Evolutionary conservation across 176 grass and related monocot genomes (phyloP), one percentile per base, ranked within the genome.

Genomic region (Ananas comosus): DNA sequence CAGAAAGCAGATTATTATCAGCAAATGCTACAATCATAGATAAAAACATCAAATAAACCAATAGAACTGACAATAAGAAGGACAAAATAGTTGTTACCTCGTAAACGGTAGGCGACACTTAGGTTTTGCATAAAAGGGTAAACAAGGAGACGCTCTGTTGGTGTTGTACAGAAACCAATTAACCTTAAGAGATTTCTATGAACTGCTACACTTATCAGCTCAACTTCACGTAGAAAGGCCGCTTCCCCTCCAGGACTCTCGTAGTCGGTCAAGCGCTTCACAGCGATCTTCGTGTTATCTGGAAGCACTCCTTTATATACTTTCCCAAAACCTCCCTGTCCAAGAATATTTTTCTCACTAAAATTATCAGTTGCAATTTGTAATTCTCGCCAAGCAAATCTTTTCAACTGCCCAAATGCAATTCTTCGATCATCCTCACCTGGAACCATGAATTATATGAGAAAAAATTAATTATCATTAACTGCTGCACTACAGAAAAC

Each of bases 41-140:
- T 63, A 21, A 18, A 18, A 13, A 63, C 9, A 16, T 6, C 21
- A 16, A 63, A 71, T 18, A 3, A 16, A 9, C 14, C 33, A 42
- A 42, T 1, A 42, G 33, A 42, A 42, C 6, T 83, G 9, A 58
- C 13, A 79, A 49, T 79, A 11, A 50, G 53, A 58, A 49, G 50
- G 71, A 33, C 68, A 23, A 79, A 57, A 70, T 58, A 65, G 21
- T 7, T 77, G 67, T 51, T 90, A 97, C 93, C 93, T 99, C 94
- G 84, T 76, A 93, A 77, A 14, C 94, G 86, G 67, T 99, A 99
- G 53, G 94, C 94, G 24, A 99, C 84, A 75, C 89, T 99, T 73
- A 91, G 68, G 71, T 99, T 99, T 74, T 90, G 94, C 94, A 99
- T 99, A 75, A 93, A 99, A 23, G 94, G 94, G 81, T 99, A 99